Conservation (phyloP, 495 filamentous ascomycete species). For the Penicillium subrubescens region DNA sequence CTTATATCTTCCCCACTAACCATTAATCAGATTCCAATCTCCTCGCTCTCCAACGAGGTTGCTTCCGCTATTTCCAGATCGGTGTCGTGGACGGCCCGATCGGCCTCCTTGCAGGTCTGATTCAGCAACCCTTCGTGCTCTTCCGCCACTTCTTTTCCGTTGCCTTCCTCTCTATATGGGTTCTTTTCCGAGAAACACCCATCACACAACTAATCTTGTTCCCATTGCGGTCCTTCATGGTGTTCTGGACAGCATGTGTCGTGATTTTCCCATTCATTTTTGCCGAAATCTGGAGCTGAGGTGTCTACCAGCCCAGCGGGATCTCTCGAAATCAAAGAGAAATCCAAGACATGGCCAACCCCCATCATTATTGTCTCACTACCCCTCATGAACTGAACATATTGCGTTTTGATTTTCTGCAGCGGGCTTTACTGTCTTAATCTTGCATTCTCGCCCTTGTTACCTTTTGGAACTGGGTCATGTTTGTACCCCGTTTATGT, state of each 20-base stretch:
- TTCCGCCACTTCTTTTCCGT: conserved; percentile 94
- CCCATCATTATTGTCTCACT: conserved; percentile 1
- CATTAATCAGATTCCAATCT: conserved; percentile 62
- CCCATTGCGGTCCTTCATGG: conserved; percentile 59
- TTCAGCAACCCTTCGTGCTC: conserved; percentile 74
- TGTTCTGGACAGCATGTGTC: conserved; percentile 85
- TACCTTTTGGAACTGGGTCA: background rate
- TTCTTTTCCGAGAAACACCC: conserved; percentile 61
- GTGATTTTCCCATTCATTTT: conserved; percentile 85
- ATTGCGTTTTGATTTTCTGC: conserved; percentile 3
- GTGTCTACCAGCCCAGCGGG: background rate
- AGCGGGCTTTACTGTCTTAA: conserved; percentile 8
- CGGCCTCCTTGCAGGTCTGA: conserved; percentile 81
- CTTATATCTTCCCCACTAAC: conserved; percentile 7
- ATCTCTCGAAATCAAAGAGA: background rate
- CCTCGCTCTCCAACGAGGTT: conserved; percentile 80
- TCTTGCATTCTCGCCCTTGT: conserved; percentile 2
- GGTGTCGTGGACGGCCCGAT: conserved; percentile 78
- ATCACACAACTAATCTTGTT: conserved; percentile 62
- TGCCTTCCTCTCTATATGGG: conserved; percentile 84
- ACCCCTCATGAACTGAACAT: conserved; percentile 17
- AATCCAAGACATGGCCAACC: background rate
- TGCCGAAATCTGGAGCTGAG: conserved; percentile 37
- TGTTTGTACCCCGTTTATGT: conserved; percentile 14
- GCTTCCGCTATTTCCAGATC: conserved; percentile 88